Base-by-base conservation (phyloP, 2,329 filamentous ascomycete genomes). In the Elsinoe batatas region DNA sequence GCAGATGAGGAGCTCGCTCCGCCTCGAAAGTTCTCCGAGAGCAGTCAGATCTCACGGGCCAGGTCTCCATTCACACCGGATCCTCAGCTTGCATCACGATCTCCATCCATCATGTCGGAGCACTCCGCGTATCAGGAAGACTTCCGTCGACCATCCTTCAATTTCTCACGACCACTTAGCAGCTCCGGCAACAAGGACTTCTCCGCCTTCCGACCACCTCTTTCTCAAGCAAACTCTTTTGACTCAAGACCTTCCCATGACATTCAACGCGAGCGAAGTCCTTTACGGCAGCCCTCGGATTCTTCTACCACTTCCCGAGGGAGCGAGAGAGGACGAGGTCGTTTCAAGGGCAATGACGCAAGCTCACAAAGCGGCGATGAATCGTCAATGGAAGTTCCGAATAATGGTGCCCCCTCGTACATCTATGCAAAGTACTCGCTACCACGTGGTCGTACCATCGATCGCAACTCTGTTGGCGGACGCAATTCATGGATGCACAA, bases 81-180 rank as follows among this genome's bases (percentile, higher is more conserved):
- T 53, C 70, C 79, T 57, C 76, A 79, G 13, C 76, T 81, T 26
- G 80, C 84, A 63, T 80, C 83, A 57, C 80, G 90, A 64, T 95
- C 91, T 1, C 89, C 90, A 1, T 97, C 93, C 0, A 79, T 88
- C 36, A 84, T 83, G 59, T 97, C 91, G 1, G 88, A 95, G 59
- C 80, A 81, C 51, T 95, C 90, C 1, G 78, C 79, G 43, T 55
- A 46, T n/a, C 78, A 72, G 47, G 76, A 64, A 15, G 71, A 75
- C 30, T 71, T 90, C 35, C 82, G 84, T 11, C 80, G 85, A 13
- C 87, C 89, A 0, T 82, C 87, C 0, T 91, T 94, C 72, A 97
- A 98, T 71, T 97, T 97, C 69, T 97, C 93, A 0, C 81, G 93
- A 42, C 93, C 93, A 0, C 72, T 95, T 58, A 96, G 91, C 69